phyloP scores from a whole-genome alignment of 345 rosid species.

The Linum usitatissimum region DNA sequence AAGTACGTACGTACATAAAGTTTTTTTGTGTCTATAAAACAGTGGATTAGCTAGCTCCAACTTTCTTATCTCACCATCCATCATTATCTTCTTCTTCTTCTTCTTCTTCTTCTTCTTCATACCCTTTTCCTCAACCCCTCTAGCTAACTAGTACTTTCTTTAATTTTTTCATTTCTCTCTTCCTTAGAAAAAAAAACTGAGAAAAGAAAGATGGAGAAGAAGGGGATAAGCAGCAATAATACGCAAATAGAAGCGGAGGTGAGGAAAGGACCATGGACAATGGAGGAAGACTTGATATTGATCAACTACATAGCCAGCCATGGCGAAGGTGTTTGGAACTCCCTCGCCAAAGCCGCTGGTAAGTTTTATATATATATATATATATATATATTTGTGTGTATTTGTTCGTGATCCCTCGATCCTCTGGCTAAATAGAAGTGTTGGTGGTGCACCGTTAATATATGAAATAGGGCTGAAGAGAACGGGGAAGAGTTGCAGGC shows the following conservation, averaged over 20 bases:
- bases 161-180: background rate
- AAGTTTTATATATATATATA: background rate
- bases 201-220: constrained; percentile 35
- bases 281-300: constrained; percentile 91
- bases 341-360: constrained; percentile 95
- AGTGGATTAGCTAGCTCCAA: no score
- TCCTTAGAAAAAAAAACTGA: constrained; percentile 3
- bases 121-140: no score
- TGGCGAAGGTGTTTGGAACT: constrained; percentile 98
- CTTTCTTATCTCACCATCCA: no score
- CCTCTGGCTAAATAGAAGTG: background rate
- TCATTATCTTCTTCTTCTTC: no score
- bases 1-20: no score
- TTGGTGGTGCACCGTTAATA: background rate
- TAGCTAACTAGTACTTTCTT: no score
- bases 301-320: constrained; percentile 78
- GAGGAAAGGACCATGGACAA: constrained; percentile 97
- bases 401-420: background rate
- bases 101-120: no score
- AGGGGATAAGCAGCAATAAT: constrained; percentile 27
- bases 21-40: no score
- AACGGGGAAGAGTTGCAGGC: constrained; percentile 96
- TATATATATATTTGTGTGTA: no score
- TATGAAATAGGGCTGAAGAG: constrained; percentile 90
- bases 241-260: constrained; percentile 62